Base-by-base conservation (phyloP, 2,329 filamentous ascomycete species). In the Trichoderma afroharzianum region DNA sequence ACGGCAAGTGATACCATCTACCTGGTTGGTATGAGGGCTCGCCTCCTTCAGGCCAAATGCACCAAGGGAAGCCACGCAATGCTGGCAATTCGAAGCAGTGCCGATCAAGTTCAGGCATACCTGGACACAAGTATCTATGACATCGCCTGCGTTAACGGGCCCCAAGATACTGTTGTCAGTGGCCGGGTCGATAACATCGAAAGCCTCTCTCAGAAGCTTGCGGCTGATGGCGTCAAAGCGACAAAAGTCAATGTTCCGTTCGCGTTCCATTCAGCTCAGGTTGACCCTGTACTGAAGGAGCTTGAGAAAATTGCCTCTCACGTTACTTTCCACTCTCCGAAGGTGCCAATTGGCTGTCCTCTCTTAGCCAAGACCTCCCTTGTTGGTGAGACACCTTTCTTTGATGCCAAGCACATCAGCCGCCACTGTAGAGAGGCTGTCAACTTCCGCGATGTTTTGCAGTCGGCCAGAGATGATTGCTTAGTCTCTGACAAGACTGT, bases 81-180 rank as follows among this genome's bases (percentile, higher is more conserved):
- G 85, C 78, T 88, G 67, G 85, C 85, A 26, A 81, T 86, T 15
- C 82, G 84, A 73, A 84, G 82, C 18, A 81, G 83, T 2, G 81
- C 85, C 12, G 50, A 68, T 73, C 21, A 75, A 80, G 33, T 67
- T 62, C 70, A 53, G 28, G 5, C 39, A 68, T 30, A 67, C 8
- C 14, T 67, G 11, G 28, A 62, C 82, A 76, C 12, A 30, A 21
- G 32, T 84, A 85, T 66, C 84, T 89, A 18, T 64, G 86, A 87
- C 50, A 76, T 88, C 36, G 91, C 93, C 18, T 96, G 93, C 82
- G 87, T 94, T 78, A 97, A 97, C 75, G 89, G 91, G 0, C 90
- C 91, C 0, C 85, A 88, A 64, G 92, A 94, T 78, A 94, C 90
- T 11, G 93, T 96, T 2, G 84, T 96, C n/a, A 83, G 82, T 26